These are phyloP conservation scores for Coleophoma crateriformis DNA, from an alignment of 2,329 filamentous ascomycete species.

Conservation along the genomic window DNA sequence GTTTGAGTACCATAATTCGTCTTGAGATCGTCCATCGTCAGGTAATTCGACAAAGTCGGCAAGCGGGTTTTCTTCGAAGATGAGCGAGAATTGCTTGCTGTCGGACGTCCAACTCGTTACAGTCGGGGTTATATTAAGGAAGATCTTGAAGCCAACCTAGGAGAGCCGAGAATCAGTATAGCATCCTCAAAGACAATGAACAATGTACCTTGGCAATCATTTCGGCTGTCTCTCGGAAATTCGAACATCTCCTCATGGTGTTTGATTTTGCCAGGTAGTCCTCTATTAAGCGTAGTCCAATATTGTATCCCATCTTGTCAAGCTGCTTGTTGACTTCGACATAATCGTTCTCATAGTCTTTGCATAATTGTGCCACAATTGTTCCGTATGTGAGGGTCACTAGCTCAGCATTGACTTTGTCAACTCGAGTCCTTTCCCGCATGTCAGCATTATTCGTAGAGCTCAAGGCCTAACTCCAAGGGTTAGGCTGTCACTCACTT, in stretches of 20 bases:
- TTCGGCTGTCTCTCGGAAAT: slow-evolving; percentile 93
- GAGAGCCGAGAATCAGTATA: slow-evolving; percentile 1
- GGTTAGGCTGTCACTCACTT: slow-evolving; percentile 24
- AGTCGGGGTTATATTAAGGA: slow-evolving; percentile 90
- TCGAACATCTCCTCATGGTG: slow-evolving; percentile 79
- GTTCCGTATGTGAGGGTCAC: slow-evolving; percentile 97
- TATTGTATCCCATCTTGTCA: slow-evolving; percentile 99
- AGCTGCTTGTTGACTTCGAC: slow-evolving; percentile 94
- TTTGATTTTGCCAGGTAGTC: slow-evolving; percentile 97
- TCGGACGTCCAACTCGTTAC: slow-evolving; percentile 96
- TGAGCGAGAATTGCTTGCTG: slow-evolving; percentile 90
- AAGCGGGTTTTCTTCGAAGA: slow-evolving; percentile 95
- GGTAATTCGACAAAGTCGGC: slow-evolving; percentile 97
- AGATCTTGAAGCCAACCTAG: slow-evolving; percentile 97
- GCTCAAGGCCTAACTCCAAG: too few species aligned
- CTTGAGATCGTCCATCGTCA: slow-evolving; percentile 90
- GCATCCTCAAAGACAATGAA: neutral
- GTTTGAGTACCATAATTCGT: slow-evolving; percentile 98
- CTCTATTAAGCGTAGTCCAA: slow-evolving; percentile 90
- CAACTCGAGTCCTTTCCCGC: slow-evolving; percentile 71
- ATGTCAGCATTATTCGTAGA: neutral
- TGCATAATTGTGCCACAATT: slow-evolving; percentile 92
- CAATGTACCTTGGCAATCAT: slow-evolving; percentile 78
- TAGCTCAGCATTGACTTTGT: slow-evolving; percentile 97
- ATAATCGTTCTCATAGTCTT: slow-evolving; percentile 93